phyloP scores from a whole-genome alignment of 192 early-diverging fungal species.

The Linnemannia zychae region DNA sequence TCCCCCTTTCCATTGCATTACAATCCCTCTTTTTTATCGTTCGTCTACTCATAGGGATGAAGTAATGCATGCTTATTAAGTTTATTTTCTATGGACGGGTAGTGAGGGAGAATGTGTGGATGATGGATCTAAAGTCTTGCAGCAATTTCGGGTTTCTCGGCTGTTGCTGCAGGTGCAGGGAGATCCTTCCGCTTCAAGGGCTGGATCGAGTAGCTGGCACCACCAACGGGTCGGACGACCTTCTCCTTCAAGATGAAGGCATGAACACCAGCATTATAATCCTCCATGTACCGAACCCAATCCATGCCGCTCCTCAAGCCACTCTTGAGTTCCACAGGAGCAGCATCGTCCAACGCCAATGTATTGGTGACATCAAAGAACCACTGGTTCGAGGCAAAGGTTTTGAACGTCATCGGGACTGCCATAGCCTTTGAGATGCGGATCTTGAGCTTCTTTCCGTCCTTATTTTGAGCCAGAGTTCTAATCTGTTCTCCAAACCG shows the following conservation, averaged over 20 bases:
- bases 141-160: constrained; percentile 17
- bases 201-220: neutral
- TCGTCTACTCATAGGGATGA: neutral
- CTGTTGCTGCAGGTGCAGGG: neutral
- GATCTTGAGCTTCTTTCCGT: constrained; percentile 32
- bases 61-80: neutral
- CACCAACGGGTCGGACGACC: constrained; percentile 28
- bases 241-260: constrained; percentile 44
- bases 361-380: constrained; percentile 52
- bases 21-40: neutral
- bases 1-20: no score
- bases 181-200: neutral
- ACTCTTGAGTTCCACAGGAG: constrained; percentile 38
- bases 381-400: constrained; percentile 35
- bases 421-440: constrained; percentile 51
- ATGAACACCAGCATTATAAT: constrained; percentile 45
- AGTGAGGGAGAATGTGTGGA: neutral
- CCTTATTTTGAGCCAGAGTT: constrained; percentile 36
- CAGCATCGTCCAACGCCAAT: constrained; percentile 35
- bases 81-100: neutral
- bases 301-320: constrained; percentile 43
- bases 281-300: constrained; percentile 49
- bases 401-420: constrained; percentile 46
- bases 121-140: constrained; percentile 20
- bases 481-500: constrained; percentile 52